Evolutionary conservation across 1,284 basidiomycete genomes (phyloP).

Genomic region (Vanrija sp.): DNA sequence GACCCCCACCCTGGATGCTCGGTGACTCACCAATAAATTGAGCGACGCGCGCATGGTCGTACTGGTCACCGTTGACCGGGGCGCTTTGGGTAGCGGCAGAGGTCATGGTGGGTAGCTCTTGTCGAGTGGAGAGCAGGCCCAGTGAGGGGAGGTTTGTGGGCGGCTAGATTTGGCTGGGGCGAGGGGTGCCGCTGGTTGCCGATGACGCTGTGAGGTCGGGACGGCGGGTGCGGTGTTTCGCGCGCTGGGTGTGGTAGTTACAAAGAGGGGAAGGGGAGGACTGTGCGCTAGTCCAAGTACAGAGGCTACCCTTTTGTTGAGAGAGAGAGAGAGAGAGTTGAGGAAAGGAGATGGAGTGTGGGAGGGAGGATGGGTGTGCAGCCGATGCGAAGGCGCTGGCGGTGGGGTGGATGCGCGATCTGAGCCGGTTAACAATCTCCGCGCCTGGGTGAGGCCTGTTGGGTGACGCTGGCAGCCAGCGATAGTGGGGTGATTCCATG

Average conservation of each 20-base stretch:
- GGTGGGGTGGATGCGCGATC: too few relatives aligned
- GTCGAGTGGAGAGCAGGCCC: background rate
- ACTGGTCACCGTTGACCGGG: conserved; percentile 23
- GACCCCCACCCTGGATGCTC: too few relatives aligned
- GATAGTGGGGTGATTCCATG: too few relatives aligned
- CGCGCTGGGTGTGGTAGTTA: background rate
- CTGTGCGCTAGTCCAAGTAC: too few relatives aligned
- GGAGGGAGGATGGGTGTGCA: background rate
- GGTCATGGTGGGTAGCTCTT: conserved; percentile 22
- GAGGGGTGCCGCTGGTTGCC: too few relatives aligned
- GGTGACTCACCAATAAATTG: conserved; percentile 68
- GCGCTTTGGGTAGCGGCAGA: conserved; percentile 24
- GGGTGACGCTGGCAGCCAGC: too few relatives aligned
- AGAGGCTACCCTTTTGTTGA: background rate
- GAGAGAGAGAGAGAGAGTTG: background rate
- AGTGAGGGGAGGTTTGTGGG: background rate
- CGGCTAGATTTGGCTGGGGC: too few relatives aligned
- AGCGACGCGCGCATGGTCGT: conserved; percentile 62
- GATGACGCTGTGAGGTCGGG: background rate
- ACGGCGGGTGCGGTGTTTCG: background rate
- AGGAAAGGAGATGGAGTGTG: background rate
- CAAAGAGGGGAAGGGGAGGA: background rate
- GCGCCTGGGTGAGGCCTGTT: too few relatives aligned
- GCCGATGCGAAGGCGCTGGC: background rate
- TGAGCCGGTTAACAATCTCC: too few relatives aligned